Base-by-base conservation (phyloP, 306 rosid species). In the Cyclanthera cordifolia region DNA sequence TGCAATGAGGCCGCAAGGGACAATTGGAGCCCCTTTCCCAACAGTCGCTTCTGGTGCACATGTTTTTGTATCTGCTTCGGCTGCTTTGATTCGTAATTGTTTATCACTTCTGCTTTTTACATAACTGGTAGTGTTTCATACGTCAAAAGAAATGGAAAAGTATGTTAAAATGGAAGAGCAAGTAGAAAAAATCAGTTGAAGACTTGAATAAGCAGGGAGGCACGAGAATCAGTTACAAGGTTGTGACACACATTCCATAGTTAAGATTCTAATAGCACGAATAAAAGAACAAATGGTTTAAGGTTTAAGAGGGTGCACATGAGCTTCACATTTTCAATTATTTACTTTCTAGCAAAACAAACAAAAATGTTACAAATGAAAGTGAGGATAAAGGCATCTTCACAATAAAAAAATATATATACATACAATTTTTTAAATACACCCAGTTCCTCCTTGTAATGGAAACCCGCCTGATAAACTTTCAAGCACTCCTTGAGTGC, bases 1-100 rank as follows among this genome's bases (percentile, higher is more conserved):
- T 8, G 97, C 96, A 65, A 81, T 70, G 60, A 91, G 91, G 75
- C 96, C 96, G 72, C 96, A 91, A 34, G 96, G 97, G 67, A 91
- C 95, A 75, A 91, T 85, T 49, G 87, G 69, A 70, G 25, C 41
- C 23, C 75, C 63, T 57, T 64, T 15, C 28, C 19, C 53, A 8
- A 80, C 72, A 13, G 15, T 53, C 48, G 70, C 80, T 78, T 86
- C 96, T 0, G 94, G 95, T 8, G 74, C 60, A 70, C 96, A 91
- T 3, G 8, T 24, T 48, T 58, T 57, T 32, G 70, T 0, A 1
- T 20, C 17, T 48, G 78, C 81, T 1, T 58, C 95, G 10, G 28
- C 9, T 45, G 53, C 74, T 74, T 13, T 79, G 49, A 71, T 72
- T 28, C 84, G 75, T 71, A 91, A 72, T 75, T 91, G 97, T 43